A percentile compares a stretch with the other conserved stretches of the same genome.
Conservation (phyloP, 768 basidiomycete genomes). For the Phlebiopsis flavidoalba region DNA sequence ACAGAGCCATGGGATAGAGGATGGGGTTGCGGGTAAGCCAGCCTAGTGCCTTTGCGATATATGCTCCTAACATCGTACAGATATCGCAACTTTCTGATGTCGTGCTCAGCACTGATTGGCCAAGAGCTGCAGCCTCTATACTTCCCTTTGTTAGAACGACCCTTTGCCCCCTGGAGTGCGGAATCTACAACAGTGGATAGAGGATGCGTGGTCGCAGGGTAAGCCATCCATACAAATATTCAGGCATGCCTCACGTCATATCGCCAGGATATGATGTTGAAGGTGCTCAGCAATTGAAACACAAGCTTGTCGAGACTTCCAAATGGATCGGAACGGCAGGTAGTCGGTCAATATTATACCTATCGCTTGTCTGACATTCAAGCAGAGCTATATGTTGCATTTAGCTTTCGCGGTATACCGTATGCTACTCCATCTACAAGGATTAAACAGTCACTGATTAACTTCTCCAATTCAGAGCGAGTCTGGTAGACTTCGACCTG, state of each 20-base stretch:
- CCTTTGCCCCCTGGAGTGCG: slow-evolving; percentile 61
- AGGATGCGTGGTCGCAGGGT: slow-evolving; percentile 77
- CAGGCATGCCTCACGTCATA: background rate
- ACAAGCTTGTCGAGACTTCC: slow-evolving; percentile 45
- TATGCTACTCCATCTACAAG: slow-evolving; percentile 31
- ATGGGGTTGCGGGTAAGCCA: slow-evolving; percentile 50
- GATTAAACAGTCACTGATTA: background rate
- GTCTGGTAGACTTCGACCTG: slow-evolving; percentile 63
- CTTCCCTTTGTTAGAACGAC: slow-evolving; percentile 50
- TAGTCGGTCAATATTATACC: background rate
- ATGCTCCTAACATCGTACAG: slow-evolving; percentile 30
- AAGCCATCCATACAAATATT: background rate
- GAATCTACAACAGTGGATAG: slow-evolving; percentile 74
- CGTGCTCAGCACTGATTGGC: slow-evolving; percentile 64
- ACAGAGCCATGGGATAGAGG: slow-evolving; percentile 53
- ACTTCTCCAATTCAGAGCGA: slow-evolving; percentile 34
- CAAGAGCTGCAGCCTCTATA: slow-evolving; percentile 62
- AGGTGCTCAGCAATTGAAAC: slow-evolving; percentile 57
- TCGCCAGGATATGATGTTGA: slow-evolving; percentile 63
- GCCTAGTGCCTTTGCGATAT: slow-evolving; percentile 5
- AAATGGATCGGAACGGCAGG: slow-evolving; percentile 42
- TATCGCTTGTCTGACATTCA: background rate
- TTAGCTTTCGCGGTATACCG: slow-evolving; percentile 78
- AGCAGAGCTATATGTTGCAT: slow-evolving; percentile 73
- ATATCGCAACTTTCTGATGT: slow-evolving; percentile 82